Percentiles rank a stretch among this genome's conserved stretches.
These are phyloP conservation scores for Meira nashicola DNA, from an alignment of 1,284 basidiomycete genomes.

Conservation along the genomic window DNA sequence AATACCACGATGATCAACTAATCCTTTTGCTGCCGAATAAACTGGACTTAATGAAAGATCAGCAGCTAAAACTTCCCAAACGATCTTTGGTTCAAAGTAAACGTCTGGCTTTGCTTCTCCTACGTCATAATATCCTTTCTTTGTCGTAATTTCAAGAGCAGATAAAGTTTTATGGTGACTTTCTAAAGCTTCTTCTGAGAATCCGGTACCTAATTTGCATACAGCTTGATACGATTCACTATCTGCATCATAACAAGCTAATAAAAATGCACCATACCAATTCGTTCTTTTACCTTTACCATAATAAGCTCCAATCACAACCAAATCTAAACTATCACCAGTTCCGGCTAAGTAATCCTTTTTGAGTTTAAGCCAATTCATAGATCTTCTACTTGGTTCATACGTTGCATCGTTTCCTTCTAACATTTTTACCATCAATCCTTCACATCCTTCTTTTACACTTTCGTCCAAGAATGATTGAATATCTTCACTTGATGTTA, in stretches of 20 bases:
- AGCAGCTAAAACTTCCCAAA: constrained; percentile 97
- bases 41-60: constrained; percentile 93
- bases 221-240: constrained; percentile 46
- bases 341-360: constrained; percentile 69
- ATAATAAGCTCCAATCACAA: constrained; percentile 92
- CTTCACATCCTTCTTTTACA: constrained; percentile 96
- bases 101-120: constrained; percentile 55
- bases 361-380: constrained; percentile 88
- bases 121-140: constrained; percentile 60
- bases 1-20: constrained; percentile 59
- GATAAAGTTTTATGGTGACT: constrained; percentile 77
- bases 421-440: constrained; percentile 97
- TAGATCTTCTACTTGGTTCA: constrained; percentile 85
- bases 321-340: constrained; percentile 93
- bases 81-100: constrained; percentile 57
- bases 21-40: constrained; percentile 91
- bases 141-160: constrained; percentile 67
- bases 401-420: constrained; percentile 85
- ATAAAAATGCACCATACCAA: constrained; percentile 49
- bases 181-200: constrained; percentile 74
- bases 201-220: constrained; percentile 98
- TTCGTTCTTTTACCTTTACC: constrained; percentile 92
- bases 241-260: constrained; percentile 49
- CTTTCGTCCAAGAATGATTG: constrained; percentile 90
- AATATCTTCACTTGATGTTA: constrained; percentile 86